These are phyloP conservation scores for Coemansia sp. DNA, from an alignment of 192 early-diverging fungal genomes.

Conservation along the genomic window DNA sequence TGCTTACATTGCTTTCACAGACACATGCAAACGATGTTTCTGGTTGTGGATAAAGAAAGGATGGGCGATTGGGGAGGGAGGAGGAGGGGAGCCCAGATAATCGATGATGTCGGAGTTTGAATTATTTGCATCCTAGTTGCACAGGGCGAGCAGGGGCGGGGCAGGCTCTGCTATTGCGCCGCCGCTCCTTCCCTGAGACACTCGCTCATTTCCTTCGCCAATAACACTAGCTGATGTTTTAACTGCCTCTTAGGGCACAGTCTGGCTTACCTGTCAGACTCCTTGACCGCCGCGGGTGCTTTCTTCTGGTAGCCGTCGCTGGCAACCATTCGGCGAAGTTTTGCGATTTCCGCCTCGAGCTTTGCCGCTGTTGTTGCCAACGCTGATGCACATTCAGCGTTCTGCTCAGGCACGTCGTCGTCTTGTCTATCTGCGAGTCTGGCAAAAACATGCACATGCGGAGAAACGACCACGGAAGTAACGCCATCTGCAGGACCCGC, in stretches of 20 bases:
- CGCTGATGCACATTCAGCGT: background rate
- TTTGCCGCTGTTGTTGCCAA: constrained; percentile 16
- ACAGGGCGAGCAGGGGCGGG: no score
- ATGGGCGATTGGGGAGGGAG: constrained; percentile 6
- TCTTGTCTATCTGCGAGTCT: constrained; percentile 7
- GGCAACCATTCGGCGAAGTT: constrained; percentile 15
- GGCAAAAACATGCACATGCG: constrained; percentile 32
- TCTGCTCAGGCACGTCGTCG: background rate
- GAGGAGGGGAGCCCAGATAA: constrained; percentile 3
- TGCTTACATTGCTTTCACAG: background rate
- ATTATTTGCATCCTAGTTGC: constrained; percentile 15
- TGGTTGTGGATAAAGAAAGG: constrained; percentile 5
- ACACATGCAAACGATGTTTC: background rate
- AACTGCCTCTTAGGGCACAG: background rate
- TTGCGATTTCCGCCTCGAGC: constrained; percentile 35
- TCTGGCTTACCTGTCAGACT: constrained; percentile 44
- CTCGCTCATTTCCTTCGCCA: background rate
- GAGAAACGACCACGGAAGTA: constrained; percentile 24
- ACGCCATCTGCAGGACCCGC: background rate
- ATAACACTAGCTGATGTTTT: no score
- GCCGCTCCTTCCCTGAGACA: no score
- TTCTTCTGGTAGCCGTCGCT: constrained; percentile 38
- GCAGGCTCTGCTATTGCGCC: no score
- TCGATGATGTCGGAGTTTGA: constrained; percentile 52
- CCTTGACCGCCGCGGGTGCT: constrained; percentile 41